Evolutionary conservation across 176 grass and related monocot genomes (phyloP).

Genomic region (Oryza rufipogon): DNA sequence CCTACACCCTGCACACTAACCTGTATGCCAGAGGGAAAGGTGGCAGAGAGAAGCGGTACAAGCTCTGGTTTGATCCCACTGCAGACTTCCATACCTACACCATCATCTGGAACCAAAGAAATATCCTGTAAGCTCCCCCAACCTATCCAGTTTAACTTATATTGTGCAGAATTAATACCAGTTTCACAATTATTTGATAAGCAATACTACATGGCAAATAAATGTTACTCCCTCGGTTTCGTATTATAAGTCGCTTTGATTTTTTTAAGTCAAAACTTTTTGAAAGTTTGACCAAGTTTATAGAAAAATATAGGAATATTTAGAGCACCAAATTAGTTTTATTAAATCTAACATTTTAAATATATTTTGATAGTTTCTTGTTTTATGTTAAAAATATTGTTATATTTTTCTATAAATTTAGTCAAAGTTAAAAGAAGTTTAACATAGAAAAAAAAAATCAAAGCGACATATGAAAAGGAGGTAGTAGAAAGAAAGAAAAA

Average conservation of each 20-base stretch:
- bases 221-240: neutral
- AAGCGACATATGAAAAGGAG: too few species aligned
- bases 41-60: slow-evolving; percentile 63
- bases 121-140: slow-evolving; percentile 55
- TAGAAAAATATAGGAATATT: too few species aligned
- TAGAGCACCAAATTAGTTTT: too few species aligned
- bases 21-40: slow-evolving; percentile 66
- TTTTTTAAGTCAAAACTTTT: too few species aligned
- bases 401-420: too few species aligned
- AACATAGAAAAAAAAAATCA: too few species aligned
- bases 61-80: slow-evolving; percentile 76
- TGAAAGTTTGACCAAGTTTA: too few species aligned
- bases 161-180: neutral
- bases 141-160: neutral
- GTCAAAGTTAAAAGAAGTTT: too few species aligned
- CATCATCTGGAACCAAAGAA: slow-evolving; percentile 58
- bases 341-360: too few species aligned
- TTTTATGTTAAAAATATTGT: too few species aligned
- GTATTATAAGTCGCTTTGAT: too few species aligned
- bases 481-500: neutral
- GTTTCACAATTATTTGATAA: neutral
- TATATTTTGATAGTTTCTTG: too few species aligned
- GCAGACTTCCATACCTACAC: slow-evolving; percentile 75
- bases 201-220: neutral
- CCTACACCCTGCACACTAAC: slow-evolving; percentile 81